Percentiles rank a stretch among this genome's conserved stretches.
Conservation (phyloP, 2,329 filamentous ascomycete genomes). For the Davidsoniella virescens region DNA sequence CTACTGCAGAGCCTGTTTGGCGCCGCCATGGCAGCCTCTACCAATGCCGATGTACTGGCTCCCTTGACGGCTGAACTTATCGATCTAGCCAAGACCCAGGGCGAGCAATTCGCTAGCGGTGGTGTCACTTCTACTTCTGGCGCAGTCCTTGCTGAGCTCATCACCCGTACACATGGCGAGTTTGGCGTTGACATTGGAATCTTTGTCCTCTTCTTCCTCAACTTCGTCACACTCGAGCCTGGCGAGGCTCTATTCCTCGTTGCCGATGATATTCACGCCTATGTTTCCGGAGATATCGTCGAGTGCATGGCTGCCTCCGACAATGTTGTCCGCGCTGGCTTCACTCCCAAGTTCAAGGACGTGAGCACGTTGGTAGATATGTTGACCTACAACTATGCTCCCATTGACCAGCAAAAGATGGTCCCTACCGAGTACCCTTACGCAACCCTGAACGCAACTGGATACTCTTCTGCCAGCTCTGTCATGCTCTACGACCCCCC, state of each 20-base stretch:
- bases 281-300: constrained; percentile 84
- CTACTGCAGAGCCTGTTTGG: constrained; percentile 60
- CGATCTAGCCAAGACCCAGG: constrained; percentile 49
- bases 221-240: constrained; percentile 73
- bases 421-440: constrained; percentile 71
- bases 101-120: constrained; percentile 55
- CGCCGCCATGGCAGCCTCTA: constrained; percentile 62
- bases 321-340: constrained; percentile 92
- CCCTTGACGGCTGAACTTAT: constrained; percentile 41
- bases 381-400: constrained; percentile 90
- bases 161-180: constrained; percentile 60
- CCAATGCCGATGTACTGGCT: constrained; percentile 40
- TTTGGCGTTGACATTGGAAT: constrained; percentile 85
- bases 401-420: constrained; percentile 93
- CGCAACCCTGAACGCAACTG: constrained; percentile 61
- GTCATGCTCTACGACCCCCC: constrained; percentile 78
- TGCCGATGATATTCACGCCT: constrained; percentile 95
- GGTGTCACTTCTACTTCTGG: constrained; percentile 53
- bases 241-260: constrained; percentile 94
- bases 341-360: constrained; percentile 98
- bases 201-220: constrained; percentile 94
- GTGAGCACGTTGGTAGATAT: constrained; percentile 75
- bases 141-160: constrained; percentile 57
- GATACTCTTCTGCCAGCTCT: constrained; percentile 61
- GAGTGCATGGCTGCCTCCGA: constrained; percentile 99